Evolutionary conservation across 2,329 filamentous ascomycete genomes (phyloP).

Genomic region (Phialophora chinensis): DNA sequence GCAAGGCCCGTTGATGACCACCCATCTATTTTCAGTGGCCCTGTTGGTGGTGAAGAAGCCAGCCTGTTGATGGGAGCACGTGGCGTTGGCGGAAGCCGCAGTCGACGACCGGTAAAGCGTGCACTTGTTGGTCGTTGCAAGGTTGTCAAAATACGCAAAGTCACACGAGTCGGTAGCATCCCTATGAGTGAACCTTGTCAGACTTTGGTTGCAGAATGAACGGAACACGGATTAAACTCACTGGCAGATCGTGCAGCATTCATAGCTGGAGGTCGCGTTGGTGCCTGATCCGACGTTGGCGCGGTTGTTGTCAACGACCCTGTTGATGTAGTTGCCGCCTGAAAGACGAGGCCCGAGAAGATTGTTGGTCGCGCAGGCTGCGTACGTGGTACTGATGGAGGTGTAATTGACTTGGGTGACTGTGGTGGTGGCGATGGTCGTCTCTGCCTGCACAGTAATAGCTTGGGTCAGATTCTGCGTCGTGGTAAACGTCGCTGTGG

Average conservation of each 20-base stretch:
- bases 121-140: neutral
- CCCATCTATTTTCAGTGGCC: neutral
- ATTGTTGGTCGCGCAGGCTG: slow-evolving; percentile 14
- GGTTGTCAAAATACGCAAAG: slow-evolving; percentile 12
- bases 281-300: neutral
- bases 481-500: neutral
- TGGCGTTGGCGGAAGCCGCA: neutral
- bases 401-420: slow-evolving; percentile 1
- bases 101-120: neutral
- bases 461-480: neutral
- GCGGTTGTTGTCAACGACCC: slow-evolving; percentile 1
- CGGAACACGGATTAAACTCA: neutral
- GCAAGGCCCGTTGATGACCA: slow-evolving; percentile 14
- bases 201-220: neutral
- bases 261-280: slow-evolving; percentile 14
- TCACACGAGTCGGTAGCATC: slow-evolving; percentile 3
- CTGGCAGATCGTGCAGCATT: slow-evolving; percentile 12
- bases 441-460: neutral
- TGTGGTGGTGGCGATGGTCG: neutral
- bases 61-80: neutral
- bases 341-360: slow-evolving; percentile 9
- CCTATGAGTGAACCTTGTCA: neutral
- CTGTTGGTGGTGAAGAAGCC: slow-evolving; percentile 9
- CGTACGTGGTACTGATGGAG: neutral
- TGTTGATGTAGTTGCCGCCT: slow-evolving; percentile 14